Conservation (phyloP, 108 stramenopile species). For the Fistulifera pelliculosa region DNA sequence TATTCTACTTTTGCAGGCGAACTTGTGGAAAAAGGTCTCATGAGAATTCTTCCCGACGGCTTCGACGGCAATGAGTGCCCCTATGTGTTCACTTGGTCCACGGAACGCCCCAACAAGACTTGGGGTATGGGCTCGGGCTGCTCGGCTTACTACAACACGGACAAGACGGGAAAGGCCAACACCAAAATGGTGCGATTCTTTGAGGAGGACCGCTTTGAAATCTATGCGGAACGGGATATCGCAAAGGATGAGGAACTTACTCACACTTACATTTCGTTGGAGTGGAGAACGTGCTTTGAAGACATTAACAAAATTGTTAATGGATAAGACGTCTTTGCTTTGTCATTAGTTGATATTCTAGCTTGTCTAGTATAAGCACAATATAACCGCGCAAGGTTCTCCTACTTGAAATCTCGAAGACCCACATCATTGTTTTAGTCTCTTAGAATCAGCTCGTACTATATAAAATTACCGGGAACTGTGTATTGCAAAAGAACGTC, state of each 20-base stretch:
- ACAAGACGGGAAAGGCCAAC: slow-evolving; percentile 55
- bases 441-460: too few relatives aligned
- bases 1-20: slow-evolving; percentile 35
- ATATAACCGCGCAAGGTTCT: too few relatives aligned
- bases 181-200: slow-evolving; percentile 63
- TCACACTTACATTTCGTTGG: slow-evolving; percentile 63
- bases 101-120: slow-evolving; percentile 55
- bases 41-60: slow-evolving; percentile 65
- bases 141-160: slow-evolving; percentile 64
- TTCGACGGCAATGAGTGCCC: slow-evolving; percentile 69
- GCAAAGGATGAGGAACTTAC: slow-evolving; percentile 52
- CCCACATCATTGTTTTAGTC: too few relatives aligned
- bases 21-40: slow-evolving; percentile 60
- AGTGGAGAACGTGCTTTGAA: slow-evolving; percentile 63
- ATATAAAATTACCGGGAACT: too few relatives aligned
- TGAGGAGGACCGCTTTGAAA: slow-evolving; percentile 49
- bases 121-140: slow-evolving; percentile 74
- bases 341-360: too few relatives aligned
- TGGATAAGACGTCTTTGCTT: not conserved
- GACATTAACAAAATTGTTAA: slow-evolving; percentile 54
- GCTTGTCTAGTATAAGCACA: too few relatives aligned
- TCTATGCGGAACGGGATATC: slow-evolving; percentile 35
- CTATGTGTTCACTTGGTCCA: slow-evolving; percentile 66
- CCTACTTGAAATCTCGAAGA: too few relatives aligned
- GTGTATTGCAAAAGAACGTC: too few relatives aligned